Evolutionary conservation across 2,329 filamentous ascomycete genomes (phyloP).

Genomic region (Claviceps sorghi): DNA sequence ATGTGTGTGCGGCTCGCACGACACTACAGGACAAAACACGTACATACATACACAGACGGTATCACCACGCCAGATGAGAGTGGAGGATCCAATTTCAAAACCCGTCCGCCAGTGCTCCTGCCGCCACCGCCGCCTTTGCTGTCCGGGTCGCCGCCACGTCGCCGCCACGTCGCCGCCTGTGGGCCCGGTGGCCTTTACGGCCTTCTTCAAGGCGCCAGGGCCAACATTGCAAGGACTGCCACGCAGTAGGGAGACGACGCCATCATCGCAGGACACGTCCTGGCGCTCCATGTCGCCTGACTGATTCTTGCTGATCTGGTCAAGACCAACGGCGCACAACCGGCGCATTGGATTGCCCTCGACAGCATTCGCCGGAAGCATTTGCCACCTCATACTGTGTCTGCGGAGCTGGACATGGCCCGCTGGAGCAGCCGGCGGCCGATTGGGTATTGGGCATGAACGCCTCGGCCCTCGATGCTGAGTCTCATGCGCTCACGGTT

Average conservation of each 20-base stretch:
- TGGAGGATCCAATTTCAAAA: background rate
- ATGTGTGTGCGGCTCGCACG: background rate
- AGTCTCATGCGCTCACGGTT: too few species aligned
- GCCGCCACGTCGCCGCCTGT: too few species aligned
- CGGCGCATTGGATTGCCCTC: background rate
- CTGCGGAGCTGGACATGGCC: too few species aligned
- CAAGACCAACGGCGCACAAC: background rate
- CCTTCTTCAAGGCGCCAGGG: too few species aligned
- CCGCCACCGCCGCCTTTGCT: too few species aligned
- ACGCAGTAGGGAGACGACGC: background rate
- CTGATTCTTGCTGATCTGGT: background rate
- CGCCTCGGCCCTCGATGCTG: too few species aligned
- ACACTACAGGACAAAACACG: background rate
- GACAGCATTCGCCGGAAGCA: background rate
- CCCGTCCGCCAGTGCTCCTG: background rate
- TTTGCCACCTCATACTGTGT: too few species aligned
- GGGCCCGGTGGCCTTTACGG: too few species aligned
- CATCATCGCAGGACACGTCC: background rate
- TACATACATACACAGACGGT: background rate
- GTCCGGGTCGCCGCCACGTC: too few species aligned
- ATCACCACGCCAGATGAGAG: background rate
- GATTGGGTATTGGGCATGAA: background rate
- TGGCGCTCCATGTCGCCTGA: background rate
- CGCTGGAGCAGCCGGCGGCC: background rate
- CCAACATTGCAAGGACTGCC: background rate